Conservation (phyloP, 2,329 filamentous ascomycete species). For the Cladosporium velox region DNA sequence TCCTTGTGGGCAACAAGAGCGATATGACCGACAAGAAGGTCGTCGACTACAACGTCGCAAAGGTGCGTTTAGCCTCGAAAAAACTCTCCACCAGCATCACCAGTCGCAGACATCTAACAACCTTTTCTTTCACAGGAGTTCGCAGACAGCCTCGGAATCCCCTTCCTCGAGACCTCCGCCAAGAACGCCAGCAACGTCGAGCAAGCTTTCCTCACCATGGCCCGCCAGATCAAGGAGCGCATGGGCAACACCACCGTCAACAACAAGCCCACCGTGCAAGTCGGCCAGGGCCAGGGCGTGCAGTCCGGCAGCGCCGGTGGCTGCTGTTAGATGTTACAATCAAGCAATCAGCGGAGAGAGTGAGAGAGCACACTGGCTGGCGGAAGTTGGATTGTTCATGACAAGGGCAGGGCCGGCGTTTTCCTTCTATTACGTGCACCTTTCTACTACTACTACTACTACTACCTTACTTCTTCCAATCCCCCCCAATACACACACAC, state of each 20-base stretch:
- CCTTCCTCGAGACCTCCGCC: conserved; percentile 98
- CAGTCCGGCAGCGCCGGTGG: conserved; percentile 80
- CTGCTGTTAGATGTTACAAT: conserved; percentile 73
- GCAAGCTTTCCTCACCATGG: conserved; percentile 99
- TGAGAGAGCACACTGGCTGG: not conserved
- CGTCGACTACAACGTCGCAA: conserved; percentile 98
- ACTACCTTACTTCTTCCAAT: not conserved
- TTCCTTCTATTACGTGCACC: conserved; percentile 8
- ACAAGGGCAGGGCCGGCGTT: conserved; percentile 8
- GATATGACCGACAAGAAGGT: conserved; percentile 99
- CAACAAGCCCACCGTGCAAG: conserved; percentile 97
- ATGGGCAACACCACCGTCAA: conserved; percentile 98
- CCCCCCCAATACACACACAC: not conserved
- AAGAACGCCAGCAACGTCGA: conserved; percentile 99
- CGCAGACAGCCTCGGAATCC: conserved; percentile 96
- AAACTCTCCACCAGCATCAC: not conserved
- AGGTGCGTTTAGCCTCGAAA: conserved; percentile 62
- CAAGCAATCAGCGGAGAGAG: not conserved
- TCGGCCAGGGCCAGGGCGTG: conserved; percentile 91
- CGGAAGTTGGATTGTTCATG: conserved; percentile 20
- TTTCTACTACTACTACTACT: conserved; percentile 4
- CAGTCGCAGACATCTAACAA: conserved; percentile 16
- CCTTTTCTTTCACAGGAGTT: conserved; percentile 71
- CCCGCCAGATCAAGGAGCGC: conserved; percentile 98
- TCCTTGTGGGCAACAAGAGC: conserved; percentile 99